Conservation (phyloP, 345 rosid species). For the Clarkia xantiana region DNA sequence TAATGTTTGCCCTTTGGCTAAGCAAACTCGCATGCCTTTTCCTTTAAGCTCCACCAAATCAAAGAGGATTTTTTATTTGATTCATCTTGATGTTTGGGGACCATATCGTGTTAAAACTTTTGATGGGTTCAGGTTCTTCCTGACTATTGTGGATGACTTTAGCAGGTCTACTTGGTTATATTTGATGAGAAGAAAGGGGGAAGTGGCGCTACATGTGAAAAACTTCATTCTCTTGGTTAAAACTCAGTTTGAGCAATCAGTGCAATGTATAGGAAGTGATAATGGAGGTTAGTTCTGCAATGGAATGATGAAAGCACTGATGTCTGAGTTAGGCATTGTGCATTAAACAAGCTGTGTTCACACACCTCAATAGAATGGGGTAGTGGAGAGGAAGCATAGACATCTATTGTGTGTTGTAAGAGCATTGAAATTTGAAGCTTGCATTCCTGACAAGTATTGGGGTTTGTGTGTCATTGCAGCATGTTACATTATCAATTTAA, state of each 20-base stretch:
- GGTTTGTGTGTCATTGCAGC: too few relatives aligned
- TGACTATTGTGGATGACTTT: constrained; percentile 1
- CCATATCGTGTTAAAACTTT: neutral
- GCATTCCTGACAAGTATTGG: neutral
- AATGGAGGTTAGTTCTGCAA: neutral
- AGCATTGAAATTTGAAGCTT: constrained; percentile 1
- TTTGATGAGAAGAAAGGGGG: neutral
- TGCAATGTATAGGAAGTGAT: too few relatives aligned
- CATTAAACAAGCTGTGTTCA: neutral
- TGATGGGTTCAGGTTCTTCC: neutral
- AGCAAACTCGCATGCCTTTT: neutral
- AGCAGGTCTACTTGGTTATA: neutral
- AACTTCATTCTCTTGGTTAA: neutral
- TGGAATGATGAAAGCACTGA: neutral
- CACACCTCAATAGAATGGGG: constrained; percentile 3
- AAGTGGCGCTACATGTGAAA: too few relatives aligned
- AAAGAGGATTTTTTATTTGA: neutral
- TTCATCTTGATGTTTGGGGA: constrained; percentile 6
- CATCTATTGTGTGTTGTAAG: neutral
- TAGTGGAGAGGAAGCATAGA: neutral
- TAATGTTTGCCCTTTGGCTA: neutral
- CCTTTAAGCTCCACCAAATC: neutral
- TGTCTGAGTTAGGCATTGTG: too few relatives aligned
- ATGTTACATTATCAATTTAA: neutral
- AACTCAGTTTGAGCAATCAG: too few relatives aligned